Percentiles rank a stretch among this genome's conserved stretches.
Conservation (phyloP, 179 eudicot genomes). For the Monotropa hypopitys region DNA sequence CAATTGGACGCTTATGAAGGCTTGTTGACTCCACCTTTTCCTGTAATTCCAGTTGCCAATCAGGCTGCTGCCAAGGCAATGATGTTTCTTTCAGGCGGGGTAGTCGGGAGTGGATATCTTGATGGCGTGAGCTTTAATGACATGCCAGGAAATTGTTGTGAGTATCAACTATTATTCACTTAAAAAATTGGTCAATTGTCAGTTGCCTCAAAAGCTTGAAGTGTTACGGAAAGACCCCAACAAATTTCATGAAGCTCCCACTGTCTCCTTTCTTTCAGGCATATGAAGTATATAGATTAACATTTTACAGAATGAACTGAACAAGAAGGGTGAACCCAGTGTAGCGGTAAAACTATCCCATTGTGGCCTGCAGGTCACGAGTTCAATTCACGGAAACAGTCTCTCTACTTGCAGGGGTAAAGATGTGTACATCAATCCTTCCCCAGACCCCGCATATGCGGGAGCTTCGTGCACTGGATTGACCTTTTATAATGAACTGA, state of each 20-base stretch:
- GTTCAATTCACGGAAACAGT: no score
- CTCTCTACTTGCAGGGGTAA: no score
- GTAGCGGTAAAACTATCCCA: no score
- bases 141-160: conserved; percentile 60
- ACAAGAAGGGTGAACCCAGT: no score
- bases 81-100: conserved; percentile 62
- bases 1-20: conserved; percentile 60
- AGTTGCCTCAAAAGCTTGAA: neutral
- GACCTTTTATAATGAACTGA: no score
- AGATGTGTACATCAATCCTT: no score
- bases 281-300: neutral
- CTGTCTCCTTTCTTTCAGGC: neutral
- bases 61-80: conserved; percentile 91
- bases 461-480: no score
- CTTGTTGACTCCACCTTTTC: conserved; percentile 65
- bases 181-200: neutral
- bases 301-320: neutral
- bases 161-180: conserved; percentile 19
- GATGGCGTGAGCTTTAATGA: conserved; percentile 67
- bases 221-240: no score
- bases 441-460: no score
- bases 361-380: no score
- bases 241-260: neutral
- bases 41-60: conserved; percentile 61
- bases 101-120: conserved; percentile 52